Conservation (phyloP, 2,329 filamentous ascomycete species). For the Clarireedia hainanense region DNA sequence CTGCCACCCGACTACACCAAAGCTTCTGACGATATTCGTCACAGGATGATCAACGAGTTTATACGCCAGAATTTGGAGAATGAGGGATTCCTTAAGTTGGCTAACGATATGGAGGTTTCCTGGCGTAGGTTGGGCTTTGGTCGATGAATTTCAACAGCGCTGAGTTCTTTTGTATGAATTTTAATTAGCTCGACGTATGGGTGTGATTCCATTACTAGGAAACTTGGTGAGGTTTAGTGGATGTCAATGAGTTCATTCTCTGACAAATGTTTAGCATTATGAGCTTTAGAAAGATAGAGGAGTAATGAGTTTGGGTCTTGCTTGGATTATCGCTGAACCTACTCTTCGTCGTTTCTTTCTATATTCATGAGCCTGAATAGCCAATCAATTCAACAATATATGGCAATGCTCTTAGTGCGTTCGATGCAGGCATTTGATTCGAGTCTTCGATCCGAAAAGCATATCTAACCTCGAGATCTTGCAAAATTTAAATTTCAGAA, state of each 20-base stretch:
- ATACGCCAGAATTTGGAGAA: slow-evolving; percentile 42
- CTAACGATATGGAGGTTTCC: slow-evolving; percentile 40
- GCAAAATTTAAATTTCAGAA: no score
- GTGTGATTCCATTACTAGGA: background rate
- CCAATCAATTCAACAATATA: no score
- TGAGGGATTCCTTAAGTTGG: slow-evolving; percentile 41
- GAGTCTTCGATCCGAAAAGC: no score
- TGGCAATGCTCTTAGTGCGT: no score
- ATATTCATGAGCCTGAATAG: no score
- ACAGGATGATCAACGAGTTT: slow-evolving; percentile 39
- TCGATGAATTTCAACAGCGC: slow-evolving; percentile 15
- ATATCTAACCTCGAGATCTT: no score
- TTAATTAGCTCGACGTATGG: no score
- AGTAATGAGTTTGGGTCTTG: background rate
- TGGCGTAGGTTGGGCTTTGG: slow-evolving; percentile 42
- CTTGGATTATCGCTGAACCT: background rate
- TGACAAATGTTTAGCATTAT: background rate
- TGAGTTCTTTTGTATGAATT: background rate
- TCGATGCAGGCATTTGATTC: no score
- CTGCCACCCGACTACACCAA: slow-evolving; percentile 8
- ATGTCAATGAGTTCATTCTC: no score
- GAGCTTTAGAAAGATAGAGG: background rate
- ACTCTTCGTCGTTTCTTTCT: no score
- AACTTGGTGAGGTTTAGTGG: background rate
- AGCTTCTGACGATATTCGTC: slow-evolving; percentile 32